Conservation (phyloP, 768 basidiomycete genomes). For the Tylopilus rubrobrunneus region DNA sequence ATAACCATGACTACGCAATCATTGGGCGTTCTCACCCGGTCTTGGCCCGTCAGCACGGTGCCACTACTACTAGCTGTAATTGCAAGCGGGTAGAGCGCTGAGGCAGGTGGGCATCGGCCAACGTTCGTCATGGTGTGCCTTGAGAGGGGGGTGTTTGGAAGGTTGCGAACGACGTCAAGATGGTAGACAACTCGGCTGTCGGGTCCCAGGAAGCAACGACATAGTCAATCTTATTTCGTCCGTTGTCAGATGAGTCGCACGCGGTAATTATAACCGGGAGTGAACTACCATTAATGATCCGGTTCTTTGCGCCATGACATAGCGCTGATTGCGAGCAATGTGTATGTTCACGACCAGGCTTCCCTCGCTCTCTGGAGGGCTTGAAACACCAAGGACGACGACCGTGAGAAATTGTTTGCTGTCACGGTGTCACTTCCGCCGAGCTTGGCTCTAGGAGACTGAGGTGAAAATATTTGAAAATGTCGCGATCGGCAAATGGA, state of each 20-base stretch:
- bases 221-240: constrained; percentile 8
- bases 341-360: not conserved
- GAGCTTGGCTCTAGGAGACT: constrained; percentile 7
- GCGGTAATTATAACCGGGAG: constrained; percentile 3
- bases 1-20: constrained; percentile 19
- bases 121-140: not conserved
- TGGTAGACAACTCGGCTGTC: not conserved
- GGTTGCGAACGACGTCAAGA: not conserved
- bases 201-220: not conserved
- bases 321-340: not conserved
- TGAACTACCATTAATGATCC: not conserved
- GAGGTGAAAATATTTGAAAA: constrained; percentile 17
- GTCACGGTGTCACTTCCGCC: constrained; percentile 1
- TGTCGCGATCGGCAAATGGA: constrained; percentile 29
- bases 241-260: constrained; percentile 12
- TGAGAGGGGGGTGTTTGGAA: not conserved
- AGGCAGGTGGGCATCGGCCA: too few species aligned
- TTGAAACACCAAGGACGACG: not conserved
- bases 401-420: not conserved
- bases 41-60: not conserved
- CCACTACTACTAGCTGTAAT: not conserved
- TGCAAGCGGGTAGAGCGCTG: too few species aligned
- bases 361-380: not conserved
- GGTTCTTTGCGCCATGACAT: not conserved
- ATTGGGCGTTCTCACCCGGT: constrained; percentile 3